Percentiles rank a stretch among this genome's conserved stretches.
These are phyloP conservation scores for Ophiostoma populinum DNA, from an alignment of 2,329 filamentous ascomycete genomes.

Conservation along the genomic window DNA sequence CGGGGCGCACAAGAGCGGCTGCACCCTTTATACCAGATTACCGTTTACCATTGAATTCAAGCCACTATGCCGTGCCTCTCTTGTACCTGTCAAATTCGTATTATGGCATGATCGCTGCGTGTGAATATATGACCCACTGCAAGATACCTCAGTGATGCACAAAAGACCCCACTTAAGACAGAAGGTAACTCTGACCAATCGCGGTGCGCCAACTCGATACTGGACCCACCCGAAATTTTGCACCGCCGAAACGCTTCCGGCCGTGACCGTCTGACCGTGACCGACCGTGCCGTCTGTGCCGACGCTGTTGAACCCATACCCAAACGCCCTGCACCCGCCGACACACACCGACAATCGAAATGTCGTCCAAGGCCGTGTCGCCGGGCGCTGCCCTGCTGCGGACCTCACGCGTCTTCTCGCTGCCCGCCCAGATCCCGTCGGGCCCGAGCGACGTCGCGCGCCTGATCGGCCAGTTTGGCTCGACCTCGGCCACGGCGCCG, in stretches of 20 bases:
- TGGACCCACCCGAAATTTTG: slow-evolving; percentile 2
- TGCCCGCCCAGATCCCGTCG: slow-evolving; percentile 57
- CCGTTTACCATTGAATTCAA: not conserved
- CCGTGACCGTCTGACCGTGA: no score
- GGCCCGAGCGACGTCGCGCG: slow-evolving; percentile 34
- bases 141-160: no score
- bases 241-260: not conserved
- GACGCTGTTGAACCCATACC: no score
- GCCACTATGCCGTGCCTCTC: not conserved
- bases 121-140: not conserved
- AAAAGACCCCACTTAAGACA: no score
- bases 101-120: not conserved
- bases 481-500: slow-evolving; percentile 53
- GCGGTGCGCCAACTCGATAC: not conserved
- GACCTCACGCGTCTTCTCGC: slow-evolving; percentile 74
- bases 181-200: not conserved
- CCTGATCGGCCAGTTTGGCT: slow-evolving; percentile 28
- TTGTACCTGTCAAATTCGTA: not conserved
- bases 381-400: slow-evolving; percentile 58
- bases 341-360: no score
- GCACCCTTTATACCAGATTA: not conserved
- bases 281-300: no score
- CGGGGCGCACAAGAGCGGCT: no score
- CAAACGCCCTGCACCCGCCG: no score
- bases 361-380: slow-evolving; percentile 25